Conservation (phyloP, 1,139 yeast species). For the Arxiozyma telluris region DNA sequence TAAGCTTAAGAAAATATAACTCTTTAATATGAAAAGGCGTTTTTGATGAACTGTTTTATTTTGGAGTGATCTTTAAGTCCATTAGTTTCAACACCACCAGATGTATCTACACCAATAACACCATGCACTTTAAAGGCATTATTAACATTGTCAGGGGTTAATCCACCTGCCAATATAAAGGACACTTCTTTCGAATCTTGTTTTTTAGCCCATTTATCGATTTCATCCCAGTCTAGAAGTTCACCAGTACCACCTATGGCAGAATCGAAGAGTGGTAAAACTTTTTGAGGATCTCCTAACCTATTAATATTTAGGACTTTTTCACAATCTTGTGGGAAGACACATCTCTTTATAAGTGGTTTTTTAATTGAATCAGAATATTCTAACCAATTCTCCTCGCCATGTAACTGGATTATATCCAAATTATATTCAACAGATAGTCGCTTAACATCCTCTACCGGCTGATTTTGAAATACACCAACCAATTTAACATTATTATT, state of each 20-base stretch:
- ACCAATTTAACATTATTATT: conserved; percentile 37
- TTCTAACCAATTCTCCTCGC: conserved; percentile 58
- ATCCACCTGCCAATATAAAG: conserved; percentile 82
- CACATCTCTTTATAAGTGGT: conserved; percentile 70
- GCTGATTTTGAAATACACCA: conserved; percentile 86
- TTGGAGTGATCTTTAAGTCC: conserved; percentile 64
- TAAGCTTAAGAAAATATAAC: not conserved
- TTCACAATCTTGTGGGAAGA: conserved; percentile 47
- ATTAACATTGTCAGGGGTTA: conserved; percentile 61
- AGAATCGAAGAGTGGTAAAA: conserved; percentile 67
- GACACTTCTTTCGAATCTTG: conserved; percentile 25
- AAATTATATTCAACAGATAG: conserved; percentile 42
- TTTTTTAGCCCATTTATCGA: conserved; percentile 33
- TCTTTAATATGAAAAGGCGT: not conserved
- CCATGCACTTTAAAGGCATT: conserved; percentile 43
- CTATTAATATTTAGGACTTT: conserved; percentile 12
- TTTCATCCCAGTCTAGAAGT: conserved; percentile 58
- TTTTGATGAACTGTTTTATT: conserved; percentile 39
- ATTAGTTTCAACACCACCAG: conserved; percentile 84
- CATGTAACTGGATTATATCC: conserved; percentile 85
- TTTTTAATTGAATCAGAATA: conserved; percentile 35
- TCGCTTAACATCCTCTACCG: conserved; percentile 48
- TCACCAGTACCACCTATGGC: conserved; percentile 91
- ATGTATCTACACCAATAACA: conserved; percentile 83
- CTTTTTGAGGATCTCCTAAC: conserved; percentile 28